Base-by-base conservation (phyloP, 1,139 yeast genomes). In the Nakaseomyces kungkrabaensis region DNA sequence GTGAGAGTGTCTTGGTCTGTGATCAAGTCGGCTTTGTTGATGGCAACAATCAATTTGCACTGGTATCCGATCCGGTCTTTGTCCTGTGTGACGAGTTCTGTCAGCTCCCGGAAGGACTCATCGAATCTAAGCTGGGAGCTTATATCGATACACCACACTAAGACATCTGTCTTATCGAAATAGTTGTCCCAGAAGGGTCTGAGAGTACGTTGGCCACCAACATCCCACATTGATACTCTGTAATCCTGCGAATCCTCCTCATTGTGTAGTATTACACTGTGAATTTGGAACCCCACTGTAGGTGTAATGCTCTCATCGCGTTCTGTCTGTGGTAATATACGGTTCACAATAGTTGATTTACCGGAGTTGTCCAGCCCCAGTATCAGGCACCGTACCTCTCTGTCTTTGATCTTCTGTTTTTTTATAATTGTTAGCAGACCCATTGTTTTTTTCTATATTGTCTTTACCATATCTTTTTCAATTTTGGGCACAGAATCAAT, bases 101-200 rank as follows among this genome's bases (percentile, higher is more conserved):
- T 70, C 43, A 90, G 73, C 67, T 89, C 97, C 1, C 56, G 55
- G 53, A 75, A 74, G 54, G 85, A 85, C 65, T 85, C 95, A 17
- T 68, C 62, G 33, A 87, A 68, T 48, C 97, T 68, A 49, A 79
- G 81, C 42, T 75, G 63, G 40, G 81, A 78, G 54, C 78, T 71
- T 3, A 81, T 76, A 67, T 92, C 97, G 9, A 90, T 76, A n/a
- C 90, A 96, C 97, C 97, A 90, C n/a, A 90, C 68, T 27, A 90
- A 72, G 11, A 81, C 78, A 59, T 90, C 92, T 5, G 96, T 85
- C 57, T 79, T 80, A 55, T 89, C 97, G 62, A 85, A 89, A 68
- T 89, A 88, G 68, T 89, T 89, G 52, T 86, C 80, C 97, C 97
- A 88, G 65, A 88, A 88, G 24, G 87, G 80, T 45, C 96, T 73